Base-by-base conservation (phyloP, 2,329 filamentous ascomycete species). In the Calonectria hawksworthii region DNA sequence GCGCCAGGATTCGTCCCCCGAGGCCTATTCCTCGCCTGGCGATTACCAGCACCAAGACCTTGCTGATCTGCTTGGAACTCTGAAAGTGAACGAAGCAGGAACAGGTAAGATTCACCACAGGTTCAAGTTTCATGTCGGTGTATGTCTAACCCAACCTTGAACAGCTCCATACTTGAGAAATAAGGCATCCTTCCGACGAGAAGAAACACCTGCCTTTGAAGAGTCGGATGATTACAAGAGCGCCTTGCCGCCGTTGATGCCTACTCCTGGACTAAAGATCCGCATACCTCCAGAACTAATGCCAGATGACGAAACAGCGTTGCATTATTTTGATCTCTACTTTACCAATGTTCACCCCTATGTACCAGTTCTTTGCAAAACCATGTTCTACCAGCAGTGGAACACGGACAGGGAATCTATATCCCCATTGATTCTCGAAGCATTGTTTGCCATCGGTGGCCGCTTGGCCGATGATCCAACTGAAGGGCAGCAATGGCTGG, bases 341-440 rank as follows among this genome's bases (percentile, higher is more conserved):
- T 99, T 99, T 84, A 88, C 90, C 41, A 93, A 98, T 79, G 94
- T 98, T 38, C 97, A 99, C 81, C 96, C 96, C 0, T 99, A 98
- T 80, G 93, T 98, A 2, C 96, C 96, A 0, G 95, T 99, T 4
- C 87, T 99, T 68, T 96, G 97, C 86, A 94, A 95, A 81, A 87
- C 90, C 2, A 89, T 93, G 50, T 94, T 99, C 80, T 98, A 97
- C 81, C 93, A 95, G 54, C 96, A 98, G 86, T 99, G 96, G 96
- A 92, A 94, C 72, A 93, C 92, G 21, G 93, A 96, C 75, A 91
- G 95, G 73, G 91, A 94, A n/a, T 92, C 94, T 0, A 96, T 99
- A 36, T 98, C 97, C 0, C 96, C 96, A 0, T 88, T 99, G 38
- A 90, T 99, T 72, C 88, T 99, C 1, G 96, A 98, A 84, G 95